Percentiles rank a stretch among this genome's conserved stretches.
Conservation (phyloP, 2,329 filamentous ascomycete genomes). For the Fusarium equiseti region DNA sequence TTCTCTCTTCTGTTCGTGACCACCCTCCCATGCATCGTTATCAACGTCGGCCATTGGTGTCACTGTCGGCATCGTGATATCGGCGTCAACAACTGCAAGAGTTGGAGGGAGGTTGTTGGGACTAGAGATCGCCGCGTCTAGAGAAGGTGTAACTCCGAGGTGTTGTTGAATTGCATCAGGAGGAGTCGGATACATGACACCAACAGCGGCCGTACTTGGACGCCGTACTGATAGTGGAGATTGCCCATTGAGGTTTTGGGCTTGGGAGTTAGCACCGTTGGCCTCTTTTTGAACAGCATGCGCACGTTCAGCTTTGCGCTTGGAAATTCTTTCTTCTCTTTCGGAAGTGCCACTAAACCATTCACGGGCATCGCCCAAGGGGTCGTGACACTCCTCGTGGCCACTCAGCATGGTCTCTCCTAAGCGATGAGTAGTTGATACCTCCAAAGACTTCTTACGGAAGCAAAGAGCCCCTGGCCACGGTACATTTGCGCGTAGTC, state of each 20-base stretch:
- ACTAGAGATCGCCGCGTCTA: slow-evolving; percentile 68
- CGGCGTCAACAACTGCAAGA: slow-evolving; percentile 49
- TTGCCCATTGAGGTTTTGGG: slow-evolving; percentile 60
- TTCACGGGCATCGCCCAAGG: slow-evolving; percentile 59
- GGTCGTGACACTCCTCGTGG: slow-evolving; percentile 61
- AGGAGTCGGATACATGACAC: slow-evolving; percentile 77
- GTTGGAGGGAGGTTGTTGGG: slow-evolving; percentile 61
- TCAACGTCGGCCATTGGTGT: slow-evolving; percentile 40
- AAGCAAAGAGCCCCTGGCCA: slow-evolving; percentile 69
- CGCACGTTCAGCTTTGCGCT: slow-evolving; percentile 65
- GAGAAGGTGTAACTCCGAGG: slow-evolving; percentile 65
- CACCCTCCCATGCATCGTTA: slow-evolving; percentile 52
- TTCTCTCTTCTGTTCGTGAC: slow-evolving; percentile 59
- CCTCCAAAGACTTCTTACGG: slow-evolving; percentile 59
- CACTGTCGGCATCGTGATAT: slow-evolving; percentile 40
- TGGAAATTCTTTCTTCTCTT: slow-evolving; percentile 61
- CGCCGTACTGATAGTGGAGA: slow-evolving; percentile 66
- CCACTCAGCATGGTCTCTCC: slow-evolving; percentile 56
- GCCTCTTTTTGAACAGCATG: slow-evolving; percentile 57
- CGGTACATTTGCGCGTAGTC: slow-evolving; percentile 59
- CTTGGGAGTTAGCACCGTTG: slow-evolving; percentile 57
- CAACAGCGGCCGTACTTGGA: slow-evolving; percentile 60
- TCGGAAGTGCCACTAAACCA: slow-evolving; percentile 62
- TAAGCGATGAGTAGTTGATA: slow-evolving; percentile 55
- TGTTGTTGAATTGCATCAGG: slow-evolving; percentile 72